These are phyloP conservation scores for Tetraselmis chui DNA, from an alignment of 139 green algal genomes.

Conservation along the genomic window DNA sequence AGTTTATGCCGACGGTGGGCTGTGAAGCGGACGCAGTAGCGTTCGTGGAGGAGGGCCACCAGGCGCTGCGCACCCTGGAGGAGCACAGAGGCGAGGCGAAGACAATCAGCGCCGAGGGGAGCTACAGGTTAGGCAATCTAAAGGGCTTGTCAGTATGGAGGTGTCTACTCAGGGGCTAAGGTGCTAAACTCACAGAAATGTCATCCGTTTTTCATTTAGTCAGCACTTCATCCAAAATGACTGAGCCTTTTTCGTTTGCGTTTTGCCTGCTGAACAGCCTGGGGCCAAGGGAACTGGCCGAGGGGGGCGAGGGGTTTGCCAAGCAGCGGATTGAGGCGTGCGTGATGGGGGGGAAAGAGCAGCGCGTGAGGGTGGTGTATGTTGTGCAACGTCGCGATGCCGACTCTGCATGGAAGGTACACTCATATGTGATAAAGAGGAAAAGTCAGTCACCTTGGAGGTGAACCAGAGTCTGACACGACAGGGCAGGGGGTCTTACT, in stretches of 20 bases:
- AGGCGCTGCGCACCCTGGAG: constrained; percentile 7
- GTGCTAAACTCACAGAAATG: too few species aligned
- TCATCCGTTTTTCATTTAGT: too few species aligned
- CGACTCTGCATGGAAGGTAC: background rate
- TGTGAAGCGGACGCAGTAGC: constrained; percentile 74
- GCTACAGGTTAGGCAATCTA: too few species aligned
- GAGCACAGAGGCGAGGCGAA: background rate
- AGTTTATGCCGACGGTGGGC: constrained; percentile 68
- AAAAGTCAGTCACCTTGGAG: background rate
- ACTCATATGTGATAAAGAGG: background rate
- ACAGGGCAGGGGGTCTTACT: background rate
- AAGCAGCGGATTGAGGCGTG: constrained; percentile 17
- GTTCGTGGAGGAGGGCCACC: constrained; percentile 34
- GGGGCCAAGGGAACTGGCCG: constrained; percentile 7
- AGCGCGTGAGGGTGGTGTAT: background rate
- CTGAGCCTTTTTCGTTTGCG: too few species aligned
- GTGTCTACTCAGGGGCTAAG: too few species aligned
- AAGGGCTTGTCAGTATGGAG: too few species aligned
- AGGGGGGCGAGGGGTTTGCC: constrained; percentile 18
- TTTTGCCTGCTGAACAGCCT: too few species aligned
- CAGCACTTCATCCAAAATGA: too few species aligned
- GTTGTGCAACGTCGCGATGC: background rate
- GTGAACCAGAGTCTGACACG: background rate
- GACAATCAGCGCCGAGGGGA: constrained; percentile 15
- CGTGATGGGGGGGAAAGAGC: background rate